These are phyloP conservation scores for Neckera pumila DNA, from an alignment of 225 moss, liverwort and hornwort genomes.

Conservation along the genomic window DNA sequence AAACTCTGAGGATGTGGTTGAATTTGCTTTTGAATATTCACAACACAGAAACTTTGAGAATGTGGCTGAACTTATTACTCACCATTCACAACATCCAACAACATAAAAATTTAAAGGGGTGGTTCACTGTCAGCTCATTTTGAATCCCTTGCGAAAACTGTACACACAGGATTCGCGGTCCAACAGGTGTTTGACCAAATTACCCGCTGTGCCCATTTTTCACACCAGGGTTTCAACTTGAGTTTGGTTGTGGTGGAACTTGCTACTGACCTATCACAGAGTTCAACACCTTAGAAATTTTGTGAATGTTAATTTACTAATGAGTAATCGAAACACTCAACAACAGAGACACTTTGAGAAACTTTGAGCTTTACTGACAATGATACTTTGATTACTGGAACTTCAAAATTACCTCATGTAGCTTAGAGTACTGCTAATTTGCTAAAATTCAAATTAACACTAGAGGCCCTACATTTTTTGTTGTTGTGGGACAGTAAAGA, in stretches of 20 bases:
- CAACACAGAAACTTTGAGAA: neutral
- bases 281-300: neutral
- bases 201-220: neutral
- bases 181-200: neutral
- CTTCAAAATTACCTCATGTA: neutral
- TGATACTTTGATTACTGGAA: neutral
- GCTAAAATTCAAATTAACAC: neutral
- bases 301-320: neutral
- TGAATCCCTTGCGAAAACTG: neutral
- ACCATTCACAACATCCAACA: no score
- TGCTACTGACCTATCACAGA: neutral
- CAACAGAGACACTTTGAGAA: neutral
- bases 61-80: neutral
- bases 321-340: neutral
- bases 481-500: neutral
- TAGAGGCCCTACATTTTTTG: no score
- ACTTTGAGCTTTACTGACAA: neutral
- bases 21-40: neutral
- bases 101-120: neutral
- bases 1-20: neutral
- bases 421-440: neutral
- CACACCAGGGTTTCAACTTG: neutral
- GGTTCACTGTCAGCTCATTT: neutral
- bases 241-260: neutral
- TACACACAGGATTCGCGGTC: neutral